A percentile compares a stretch with the other conserved stretches of the same genome.
phyloP scores from a whole-genome alignment of 768 basidiomycete species.

The Naganishia friedmannii region DNA sequence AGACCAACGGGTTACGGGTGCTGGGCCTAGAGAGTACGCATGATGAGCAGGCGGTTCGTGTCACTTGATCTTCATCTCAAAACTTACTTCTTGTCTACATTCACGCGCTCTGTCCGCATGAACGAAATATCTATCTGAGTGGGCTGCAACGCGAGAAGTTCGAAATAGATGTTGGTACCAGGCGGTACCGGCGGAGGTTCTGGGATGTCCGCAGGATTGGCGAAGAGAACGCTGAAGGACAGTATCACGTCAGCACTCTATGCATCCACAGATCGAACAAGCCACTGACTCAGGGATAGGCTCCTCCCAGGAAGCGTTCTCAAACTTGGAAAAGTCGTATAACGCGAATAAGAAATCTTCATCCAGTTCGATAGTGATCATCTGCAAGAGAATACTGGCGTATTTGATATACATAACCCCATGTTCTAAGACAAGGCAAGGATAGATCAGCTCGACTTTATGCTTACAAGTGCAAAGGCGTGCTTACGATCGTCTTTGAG shows the following conservation, averaged over 20 bases:
- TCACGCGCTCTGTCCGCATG: slow-evolving; percentile 92
- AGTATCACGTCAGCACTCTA: background rate
- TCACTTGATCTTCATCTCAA: background rate
- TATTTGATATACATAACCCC: slow-evolving; percentile 98
- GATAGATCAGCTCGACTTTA: slow-evolving; percentile 25
- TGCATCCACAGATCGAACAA: background rate
- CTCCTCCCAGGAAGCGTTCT: slow-evolving; percentile 85
- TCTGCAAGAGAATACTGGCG: slow-evolving; percentile 87
- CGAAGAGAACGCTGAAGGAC: slow-evolving; percentile 64
- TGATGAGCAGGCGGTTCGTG: background rate
- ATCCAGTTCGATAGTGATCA: slow-evolving; percentile 91
- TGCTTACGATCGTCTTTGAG: slow-evolving; percentile 83
- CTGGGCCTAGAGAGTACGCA: slow-evolving; percentile 37
- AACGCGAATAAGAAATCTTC: slow-evolving; percentile 92
- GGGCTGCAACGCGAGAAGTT: slow-evolving; percentile 89
- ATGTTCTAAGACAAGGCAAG: slow-evolving; percentile 64
- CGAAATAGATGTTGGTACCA: slow-evolving; percentile 87
- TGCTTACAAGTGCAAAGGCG: background rate
- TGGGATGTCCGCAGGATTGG: slow-evolving; percentile 62
- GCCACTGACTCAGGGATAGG: slow-evolving; percentile 67
- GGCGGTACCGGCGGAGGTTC: slow-evolving; percentile 49
- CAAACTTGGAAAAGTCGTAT: slow-evolving; percentile 85
- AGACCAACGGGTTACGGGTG: slow-evolving; percentile 80
- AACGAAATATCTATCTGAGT: slow-evolving; percentile 89
- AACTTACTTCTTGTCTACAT: slow-evolving; percentile 84